Base-by-base conservation (phyloP, 441 rosid genomes). In the Cnidoscolus chayamansa region DNA sequence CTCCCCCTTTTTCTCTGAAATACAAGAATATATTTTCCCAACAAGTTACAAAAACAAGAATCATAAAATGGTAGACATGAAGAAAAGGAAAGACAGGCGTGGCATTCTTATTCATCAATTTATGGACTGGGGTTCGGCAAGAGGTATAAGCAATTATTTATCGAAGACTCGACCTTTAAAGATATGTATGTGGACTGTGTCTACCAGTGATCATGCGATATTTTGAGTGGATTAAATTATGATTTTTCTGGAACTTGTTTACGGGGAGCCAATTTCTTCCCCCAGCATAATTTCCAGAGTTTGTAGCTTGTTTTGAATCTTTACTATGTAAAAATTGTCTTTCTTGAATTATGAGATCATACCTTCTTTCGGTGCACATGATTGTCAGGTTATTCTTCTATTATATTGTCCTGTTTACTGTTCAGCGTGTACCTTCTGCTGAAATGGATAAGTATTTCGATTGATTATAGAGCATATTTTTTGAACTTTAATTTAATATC, bases 391-490 rank as follows among this genome's bases (percentile, higher is more conserved):
- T 2, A 58, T 2, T 20, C 5, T 2, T 10, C 30, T 58, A 4
- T 1, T 57, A 19, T 68, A 49, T 6, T 68, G 19, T 19, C 68
- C 65, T 7, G 80, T 70, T 70, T 71, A 68, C 25, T 74, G 59
- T 5, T 76, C 19, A 35, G 76, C 76, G 19, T 67, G 20, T 0
- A 56, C 5, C 10, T 19, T 40, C 45, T 40, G 45, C 45, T 40
- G 45, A 40, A 40, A 40, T 40, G 7, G 0, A 40, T 3, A 40
- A 40, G 6, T 40, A 40, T 40, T 40, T 40, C 0, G 45, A 40
- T 40, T 40, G 7, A 40, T 40, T 7, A 40, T 3, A 40, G 45
- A 5, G 45, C 45, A 40, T 2, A 3, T 40, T 40, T 40, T 5
- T 25, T 25, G 25, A 25, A 25, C 25, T 25, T 25, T 25, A 25